A percentile compares a stretch with the other conserved stretches of the same genome.
phyloP scores from a whole-genome alignment of 805 yeast genomes.

The Brettanomyces custersianus region DNA sequence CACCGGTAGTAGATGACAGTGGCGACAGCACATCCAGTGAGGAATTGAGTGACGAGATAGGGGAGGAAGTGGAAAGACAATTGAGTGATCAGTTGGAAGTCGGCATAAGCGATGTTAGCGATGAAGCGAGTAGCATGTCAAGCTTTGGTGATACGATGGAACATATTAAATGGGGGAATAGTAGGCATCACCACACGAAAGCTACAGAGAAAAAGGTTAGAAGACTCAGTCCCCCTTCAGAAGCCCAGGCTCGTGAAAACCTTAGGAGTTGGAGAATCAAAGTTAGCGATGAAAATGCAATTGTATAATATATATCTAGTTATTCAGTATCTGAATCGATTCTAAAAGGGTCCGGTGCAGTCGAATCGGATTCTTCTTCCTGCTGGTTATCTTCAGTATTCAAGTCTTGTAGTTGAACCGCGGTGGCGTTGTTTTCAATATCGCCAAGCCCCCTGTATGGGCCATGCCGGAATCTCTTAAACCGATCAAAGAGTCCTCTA shows the following conservation, averaged over 20 bases:
- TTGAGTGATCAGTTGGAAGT: neutral
- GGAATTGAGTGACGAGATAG: neutral
- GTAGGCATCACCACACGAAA: too few relatives aligned
- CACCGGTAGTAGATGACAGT: too few relatives aligned
- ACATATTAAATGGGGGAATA: too few relatives aligned
- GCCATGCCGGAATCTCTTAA: too few relatives aligned
- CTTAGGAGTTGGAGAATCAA: slow-evolving; percentile 32
- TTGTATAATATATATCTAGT: too few relatives aligned
- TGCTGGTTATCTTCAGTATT: too few relatives aligned
- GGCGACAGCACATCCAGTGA: slow-evolving; percentile 1
- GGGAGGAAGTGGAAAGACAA: neutral
- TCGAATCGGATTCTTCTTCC: too few relatives aligned
- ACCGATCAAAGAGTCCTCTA: too few relatives aligned
- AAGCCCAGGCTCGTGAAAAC: slow-evolving; percentile 25
- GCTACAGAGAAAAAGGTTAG: neutral
- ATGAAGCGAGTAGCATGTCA: neutral
- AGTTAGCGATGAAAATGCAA: neutral
- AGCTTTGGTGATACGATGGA: too few relatives aligned
- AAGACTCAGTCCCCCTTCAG: slow-evolving; percentile 20
- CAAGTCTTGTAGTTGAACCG: too few relatives aligned
- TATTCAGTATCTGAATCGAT: neutral
- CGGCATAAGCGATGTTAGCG: neutral
- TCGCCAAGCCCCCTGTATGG: too few relatives aligned
- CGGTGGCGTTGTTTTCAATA: too few relatives aligned
- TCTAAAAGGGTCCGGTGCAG: neutral